Base-by-base conservation (phyloP, 2,329 filamentous ascomycete genomes). In the Pyrenophora teres region DNA sequence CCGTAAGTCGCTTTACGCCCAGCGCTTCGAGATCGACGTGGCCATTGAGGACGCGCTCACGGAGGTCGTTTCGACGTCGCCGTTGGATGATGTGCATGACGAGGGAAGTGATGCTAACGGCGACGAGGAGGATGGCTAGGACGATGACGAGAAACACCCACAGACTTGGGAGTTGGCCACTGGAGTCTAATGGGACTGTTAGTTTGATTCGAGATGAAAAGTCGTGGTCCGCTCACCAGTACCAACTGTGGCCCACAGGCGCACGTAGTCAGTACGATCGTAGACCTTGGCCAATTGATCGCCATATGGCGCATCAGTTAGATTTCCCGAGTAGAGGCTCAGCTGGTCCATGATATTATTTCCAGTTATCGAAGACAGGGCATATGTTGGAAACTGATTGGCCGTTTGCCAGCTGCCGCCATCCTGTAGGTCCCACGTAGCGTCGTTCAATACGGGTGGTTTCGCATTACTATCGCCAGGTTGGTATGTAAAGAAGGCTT, bases 1-100 rank as follows among this genome's bases (percentile, higher is more conserved):
- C 89, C 2, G 84, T 90, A 19, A 96, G 76, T 12, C 88, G 83
- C 67, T 90, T 93, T 62, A 97, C 90, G 2, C 92, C 92, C 60
- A 96, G 81, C 2, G 85, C 86, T 73, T 97, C 92, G 3, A 97
- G 79, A 66, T 97, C 90, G 16, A 96, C 86, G 62, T 96, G 89
- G 45, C 93, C 92, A 6, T 80, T 81, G 51, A 84, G 80, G 13
- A 97, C 87, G 10, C 92, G 85, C 40, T 84, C 82, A 43, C 85
- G 84, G 9, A 97, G 77, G 1, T 80, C 80, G 19, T 80, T 80
- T 7, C 92, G 85, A 25, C 91, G 85, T 40, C 84, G 81, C 31
- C 85, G 83, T 69, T 96, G 90, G 25, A 94, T 77, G 18, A 87
- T 78, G 63, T 94, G 91, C 88, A 94, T 95, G 45, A 81, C 77